These are phyloP conservation scores for Colletotrichum euphorbiae DNA, from an alignment of 2,329 filamentous ascomycete species.

Conservation along the genomic window DNA sequence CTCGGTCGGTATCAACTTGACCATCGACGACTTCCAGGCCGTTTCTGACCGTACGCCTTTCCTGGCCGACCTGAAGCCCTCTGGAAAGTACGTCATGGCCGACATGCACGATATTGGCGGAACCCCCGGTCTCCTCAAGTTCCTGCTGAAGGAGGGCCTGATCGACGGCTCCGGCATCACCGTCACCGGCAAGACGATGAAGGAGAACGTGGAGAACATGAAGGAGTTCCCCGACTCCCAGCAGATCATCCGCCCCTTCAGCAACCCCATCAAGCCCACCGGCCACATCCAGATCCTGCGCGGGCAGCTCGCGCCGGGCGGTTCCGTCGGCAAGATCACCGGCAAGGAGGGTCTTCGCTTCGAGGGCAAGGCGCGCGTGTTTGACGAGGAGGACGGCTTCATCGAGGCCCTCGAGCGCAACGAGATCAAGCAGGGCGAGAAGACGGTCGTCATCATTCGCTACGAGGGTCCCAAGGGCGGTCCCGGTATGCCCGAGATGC, in stretches of 20 bases:
- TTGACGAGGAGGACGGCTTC: constrained; percentile 85
- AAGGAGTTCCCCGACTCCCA: constrained; percentile 81
- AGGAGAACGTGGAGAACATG: constrained; percentile 83
- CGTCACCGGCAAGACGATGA: constrained; percentile 89
- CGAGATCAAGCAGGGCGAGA: constrained; percentile 84
- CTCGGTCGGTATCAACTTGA: constrained; percentile 82
- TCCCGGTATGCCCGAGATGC: constrained; percentile 94
- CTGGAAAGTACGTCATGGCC: constrained; percentile 88
- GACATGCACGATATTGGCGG: constrained; percentile 88
- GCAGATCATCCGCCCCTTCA: constrained; percentile 82
- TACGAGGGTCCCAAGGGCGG: constrained; percentile 96
- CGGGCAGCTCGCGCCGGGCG: constrained; percentile 86
- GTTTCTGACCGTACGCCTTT: constrained; percentile 84
- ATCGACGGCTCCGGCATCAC: constrained; percentile 85
- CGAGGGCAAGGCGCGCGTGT: constrained; percentile 83
- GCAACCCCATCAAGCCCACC: constrained; percentile 86
- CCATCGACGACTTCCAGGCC: constrained; percentile 87
- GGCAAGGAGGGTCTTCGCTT: constrained; percentile 92
- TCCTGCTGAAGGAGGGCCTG: constrained; percentile 84
- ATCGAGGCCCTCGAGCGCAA: constrained; percentile 81
- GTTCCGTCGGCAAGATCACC: constrained; percentile 92
- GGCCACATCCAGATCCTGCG: constrained; percentile 91
- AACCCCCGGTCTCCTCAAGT: constrained; percentile 87
- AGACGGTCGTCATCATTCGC: constrained; percentile 89
- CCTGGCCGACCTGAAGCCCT: constrained; percentile 86